Evolutionary conservation across 805 yeast species (phyloP).

Genomic region (Ogataea pignaliae): DNA sequence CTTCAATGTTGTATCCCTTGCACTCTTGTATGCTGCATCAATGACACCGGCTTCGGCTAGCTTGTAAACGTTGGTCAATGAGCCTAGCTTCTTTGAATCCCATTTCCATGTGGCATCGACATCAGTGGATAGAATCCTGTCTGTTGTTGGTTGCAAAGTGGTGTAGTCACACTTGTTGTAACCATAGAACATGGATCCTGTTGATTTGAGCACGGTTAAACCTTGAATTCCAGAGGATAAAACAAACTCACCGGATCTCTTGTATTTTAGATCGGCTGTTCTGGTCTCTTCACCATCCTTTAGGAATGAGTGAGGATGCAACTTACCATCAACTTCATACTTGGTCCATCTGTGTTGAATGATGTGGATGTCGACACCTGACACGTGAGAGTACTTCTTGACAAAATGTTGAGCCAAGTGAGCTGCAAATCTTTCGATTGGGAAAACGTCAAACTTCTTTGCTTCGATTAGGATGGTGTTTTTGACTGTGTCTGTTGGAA

Average conservation of each 20-base stretch:
- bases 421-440: conserved; percentile 86
- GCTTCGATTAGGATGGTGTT: conserved; percentile 85
- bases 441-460: conserved; percentile 79
- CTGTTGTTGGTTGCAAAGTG: conserved; percentile 75
- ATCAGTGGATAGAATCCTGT: conserved; percentile 85
- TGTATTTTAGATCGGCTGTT: conserved; percentile 49
- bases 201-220: conserved; percentile 80
- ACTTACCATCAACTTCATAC: conserved; percentile 64
- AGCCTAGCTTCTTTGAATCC: conserved; percentile 44
- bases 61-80: conserved; percentile 44
- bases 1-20: conserved; percentile 66
- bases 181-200: conserved; percentile 91
- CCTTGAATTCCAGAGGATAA: conserved; percentile 71
- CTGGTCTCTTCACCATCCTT: conserved; percentile 83
- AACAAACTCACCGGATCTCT: conserved; percentile 48
- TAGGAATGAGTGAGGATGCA: conserved; percentile 78
- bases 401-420: conserved; percentile 79
- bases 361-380: conserved; percentile 63
- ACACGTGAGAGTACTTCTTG: conserved; percentile 69
- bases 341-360: conserved; percentile 79
- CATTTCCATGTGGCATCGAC: conserved; percentile 71
- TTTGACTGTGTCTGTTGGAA: conserved; percentile 92
- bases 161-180: conserved; percentile 85
- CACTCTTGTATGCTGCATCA: conserved; percentile 58
- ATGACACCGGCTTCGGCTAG: conserved; percentile 60